These are phyloP conservation scores for Pseudozyma sp. DNA, from an alignment of 1,284 basidiomycete genomes.

Conservation along the genomic window DNA sequence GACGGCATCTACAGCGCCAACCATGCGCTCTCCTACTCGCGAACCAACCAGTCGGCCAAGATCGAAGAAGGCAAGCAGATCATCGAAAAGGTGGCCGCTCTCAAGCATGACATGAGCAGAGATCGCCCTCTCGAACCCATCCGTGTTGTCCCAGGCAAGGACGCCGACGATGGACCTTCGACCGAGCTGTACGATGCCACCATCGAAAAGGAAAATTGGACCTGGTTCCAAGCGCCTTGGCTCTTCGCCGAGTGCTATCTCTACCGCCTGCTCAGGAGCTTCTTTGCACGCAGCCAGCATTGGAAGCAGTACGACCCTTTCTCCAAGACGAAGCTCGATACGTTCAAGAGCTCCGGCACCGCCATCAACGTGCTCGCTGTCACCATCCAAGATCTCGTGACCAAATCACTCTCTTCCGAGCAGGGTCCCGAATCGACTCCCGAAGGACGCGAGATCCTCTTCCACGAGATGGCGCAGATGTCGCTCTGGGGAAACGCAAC, in stretches of 20 bases:
- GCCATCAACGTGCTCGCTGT: conserved; percentile 76
- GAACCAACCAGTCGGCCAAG: conserved; percentile 72
- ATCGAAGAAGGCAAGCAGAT: conserved; percentile 79
- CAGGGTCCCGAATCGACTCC: conserved; percentile 45
- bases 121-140: conserved; percentile 77
- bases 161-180: conserved; percentile 77
- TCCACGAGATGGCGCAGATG: conserved; percentile 84
- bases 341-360: conserved; percentile 81
- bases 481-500: conserved; percentile 78
- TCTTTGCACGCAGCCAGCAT: conserved; percentile 77
- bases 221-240: conserved; percentile 92
- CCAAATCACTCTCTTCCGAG: conserved; percentile 40
- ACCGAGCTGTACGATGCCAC: conserved; percentile 54
- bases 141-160: conserved; percentile 31
- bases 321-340: conserved; percentile 80
- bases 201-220: conserved; percentile 71
- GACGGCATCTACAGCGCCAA: conserved; percentile 76
- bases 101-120: conserved; percentile 90
- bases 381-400: conserved; percentile 56
- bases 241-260: conserved; percentile 85
- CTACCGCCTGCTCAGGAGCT: conserved; percentile 84
- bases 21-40: conserved; percentile 56
- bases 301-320: conserved; percentile 90
- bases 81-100: conserved; percentile 80
- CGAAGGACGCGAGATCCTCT: conserved; percentile 72